Conservation (phyloP, 345 rosid species). For the Moricandia moricandioides region DNA sequence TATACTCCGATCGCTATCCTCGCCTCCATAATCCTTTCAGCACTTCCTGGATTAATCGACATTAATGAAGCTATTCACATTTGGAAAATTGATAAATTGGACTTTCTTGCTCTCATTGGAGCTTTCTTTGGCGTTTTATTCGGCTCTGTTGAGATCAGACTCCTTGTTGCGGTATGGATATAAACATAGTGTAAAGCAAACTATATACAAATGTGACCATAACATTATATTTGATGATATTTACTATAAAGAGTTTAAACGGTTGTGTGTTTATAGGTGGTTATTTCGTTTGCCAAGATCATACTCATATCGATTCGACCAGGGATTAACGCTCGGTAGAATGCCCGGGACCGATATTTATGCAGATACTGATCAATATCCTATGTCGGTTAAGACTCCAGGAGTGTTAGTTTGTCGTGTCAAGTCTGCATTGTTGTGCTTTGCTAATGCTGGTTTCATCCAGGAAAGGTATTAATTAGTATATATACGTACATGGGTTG, state of each 20-base stretch:
- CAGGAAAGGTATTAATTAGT: conserved; percentile 43
- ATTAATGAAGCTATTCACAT: conserved; percentile 50
- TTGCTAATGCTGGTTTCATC: conserved; percentile 78
- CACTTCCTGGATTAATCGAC: conserved; percentile 82
- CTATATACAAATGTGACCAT: neutral
- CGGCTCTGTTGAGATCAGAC: conserved; percentile 80
- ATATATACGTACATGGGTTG: neutral
- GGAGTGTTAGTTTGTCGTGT: conserved; percentile 55
- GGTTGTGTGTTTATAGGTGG: conserved; percentile 44
- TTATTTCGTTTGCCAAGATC: conserved; percentile 74
- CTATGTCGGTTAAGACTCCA: conserved; percentile 62
- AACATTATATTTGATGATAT: neutral
- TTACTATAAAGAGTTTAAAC: neutral
- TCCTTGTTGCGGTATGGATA: conserved; percentile 59
- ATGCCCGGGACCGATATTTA: conserved; percentile 62
- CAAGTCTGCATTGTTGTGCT: conserved; percentile 76
- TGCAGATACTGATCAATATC: conserved; percentile 66
- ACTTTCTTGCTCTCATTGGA: conserved; percentile 77
- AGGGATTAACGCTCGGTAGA: conserved; percentile 61
- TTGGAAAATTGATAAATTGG: conserved; percentile 83
- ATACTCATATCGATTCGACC: conserved; percentile 65
- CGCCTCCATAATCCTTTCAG: conserved; percentile 77
- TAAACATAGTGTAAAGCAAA: neutral
- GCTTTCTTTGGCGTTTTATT: conserved; percentile 81
- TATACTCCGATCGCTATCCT: conserved; percentile 80